Conservation (phyloP, 768 basidiomycete species). For the Coprinopsis cinerea region DNA sequence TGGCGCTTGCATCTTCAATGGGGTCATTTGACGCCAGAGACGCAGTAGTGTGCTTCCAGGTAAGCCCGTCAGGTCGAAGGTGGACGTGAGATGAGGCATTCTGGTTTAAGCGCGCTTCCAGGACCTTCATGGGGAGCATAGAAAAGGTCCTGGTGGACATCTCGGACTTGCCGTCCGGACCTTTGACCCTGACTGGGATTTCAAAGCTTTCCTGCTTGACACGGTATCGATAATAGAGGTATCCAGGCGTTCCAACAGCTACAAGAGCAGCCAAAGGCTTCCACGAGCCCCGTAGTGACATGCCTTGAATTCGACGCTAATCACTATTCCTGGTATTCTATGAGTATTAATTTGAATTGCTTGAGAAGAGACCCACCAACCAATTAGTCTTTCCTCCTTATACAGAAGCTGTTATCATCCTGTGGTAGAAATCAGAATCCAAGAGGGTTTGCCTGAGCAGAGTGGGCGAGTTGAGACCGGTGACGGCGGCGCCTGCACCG, state of each 20-base stretch:
- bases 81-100: slow-evolving; percentile 42
- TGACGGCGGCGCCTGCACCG: too few relatives aligned
- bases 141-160: slow-evolving; percentile 49
- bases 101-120: slow-evolving; percentile 55
- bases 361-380: too few relatives aligned
- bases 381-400: too few relatives aligned
- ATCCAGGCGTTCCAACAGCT: slow-evolving; percentile 51
- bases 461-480: too few relatives aligned
- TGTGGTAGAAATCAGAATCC: too few relatives aligned
- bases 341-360: not conserved
- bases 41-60: slow-evolving; percentile 77
- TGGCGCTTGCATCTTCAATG: slow-evolving; percentile 83
- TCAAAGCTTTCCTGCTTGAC: slow-evolving; percentile 49
- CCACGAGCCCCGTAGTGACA: slow-evolving; percentile 58
- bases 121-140: slow-evolving; percentile 46
- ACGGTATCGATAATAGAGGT: slow-evolving; percentile 48
- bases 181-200: slow-evolving; percentile 46
- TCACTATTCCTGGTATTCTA: not conserved
- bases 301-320: slow-evolving; percentile 21
- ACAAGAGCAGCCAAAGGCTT: slow-evolving; percentile 58
- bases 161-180: slow-evolving; percentile 54
- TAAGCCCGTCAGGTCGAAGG: slow-evolving; percentile 45
- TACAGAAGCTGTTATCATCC: too few relatives aligned
- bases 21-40: slow-evolving; percentile 82
- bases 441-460: too few relatives aligned